Base-by-base conservation (phyloP, 2,329 filamentous ascomycete species). In the Thelonectria blattea region DNA sequence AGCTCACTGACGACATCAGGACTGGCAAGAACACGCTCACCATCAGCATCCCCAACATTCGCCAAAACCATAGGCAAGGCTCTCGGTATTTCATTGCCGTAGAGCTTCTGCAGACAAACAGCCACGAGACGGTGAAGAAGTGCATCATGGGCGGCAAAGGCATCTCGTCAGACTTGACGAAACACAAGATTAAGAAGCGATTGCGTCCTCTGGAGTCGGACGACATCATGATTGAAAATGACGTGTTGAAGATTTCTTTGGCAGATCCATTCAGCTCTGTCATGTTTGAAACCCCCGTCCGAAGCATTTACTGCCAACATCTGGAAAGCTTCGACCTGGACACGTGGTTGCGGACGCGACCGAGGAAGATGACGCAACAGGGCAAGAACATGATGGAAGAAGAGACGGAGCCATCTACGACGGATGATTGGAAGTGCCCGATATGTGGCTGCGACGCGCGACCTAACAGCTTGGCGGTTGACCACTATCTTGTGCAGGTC, bases 301-400 rank as follows among this genome's bases (percentile, higher is more conserved):
- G 93, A 27, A 88, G 92, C 24, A 78, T 70, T 8, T 68, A 74
- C 3, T 99, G 95, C 73, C 79, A 80, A 22, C 94, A 99, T 72
- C 79, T 89, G 37, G 92, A 97, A 72, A 97, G 93, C 72, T 97
- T 98, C 72, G 94, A 98, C 73, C 85, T 97, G 8, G 84, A 90
- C 18, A 93, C 86, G 1, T 98, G 92, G 79, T 83, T 99, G 9
- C 75, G 81, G 14, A 91, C 89, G 5, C 86, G 91, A 43, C 79
- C 81, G 5, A 76, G 77, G 14, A 83, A 82, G 61, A 73, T 76
- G 5, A 37, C 64, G 3, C 57, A 56, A n/a, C 65, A 65, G 37
- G 61, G 34, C 41, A 63, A 57, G n/a, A 62, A 52, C 5, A 14
- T 49, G 14, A 18, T 39, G 1, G 39, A 65, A 37, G 37, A 59